These are phyloP conservation scores for Corymbia citriodora DNA, from an alignment of 441 rosid genomes.

Conservation along the genomic window DNA sequence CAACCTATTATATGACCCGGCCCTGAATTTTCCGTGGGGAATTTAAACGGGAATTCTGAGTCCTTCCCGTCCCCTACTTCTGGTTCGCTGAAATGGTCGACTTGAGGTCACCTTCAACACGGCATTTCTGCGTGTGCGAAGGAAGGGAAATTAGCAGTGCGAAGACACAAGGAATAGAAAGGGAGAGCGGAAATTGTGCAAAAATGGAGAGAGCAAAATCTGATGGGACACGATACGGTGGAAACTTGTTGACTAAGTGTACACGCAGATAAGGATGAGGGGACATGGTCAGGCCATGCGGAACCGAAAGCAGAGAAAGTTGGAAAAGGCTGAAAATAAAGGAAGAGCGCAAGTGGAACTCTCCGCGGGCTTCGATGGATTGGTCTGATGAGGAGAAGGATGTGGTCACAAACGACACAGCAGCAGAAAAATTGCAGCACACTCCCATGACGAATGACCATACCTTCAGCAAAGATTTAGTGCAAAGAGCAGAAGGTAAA, in stretches of 20 bases:
- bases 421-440: background rate
- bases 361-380: too few relatives aligned
- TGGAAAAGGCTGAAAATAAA: too few relatives aligned
- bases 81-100: background rate
- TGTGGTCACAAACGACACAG: background rate
- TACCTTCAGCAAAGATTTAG: background rate
- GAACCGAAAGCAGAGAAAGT: too few relatives aligned
- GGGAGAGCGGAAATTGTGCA: too few relatives aligned
- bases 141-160: background rate
- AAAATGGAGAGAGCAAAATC: too few relatives aligned
- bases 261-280: too few relatives aligned
- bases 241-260: too few relatives aligned
- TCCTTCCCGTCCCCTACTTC: background rate
- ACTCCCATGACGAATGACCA: rapidly evolving
- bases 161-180: background rate
- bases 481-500: rapidly evolving
- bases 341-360: too few relatives aligned
- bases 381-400: too few relatives aligned
- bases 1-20: rapidly evolving
- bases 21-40: rapidly evolving
- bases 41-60: background rate
- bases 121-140: background rate
- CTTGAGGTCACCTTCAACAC: background rate
- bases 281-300: too few relatives aligned
- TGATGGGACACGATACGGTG: too few relatives aligned